Percentiles rank a stretch among this genome's conserved stretches.
phyloP scores from a whole-genome alignment of 2,329 filamentous ascomycete species.

The Cladosporium sp. region DNA sequence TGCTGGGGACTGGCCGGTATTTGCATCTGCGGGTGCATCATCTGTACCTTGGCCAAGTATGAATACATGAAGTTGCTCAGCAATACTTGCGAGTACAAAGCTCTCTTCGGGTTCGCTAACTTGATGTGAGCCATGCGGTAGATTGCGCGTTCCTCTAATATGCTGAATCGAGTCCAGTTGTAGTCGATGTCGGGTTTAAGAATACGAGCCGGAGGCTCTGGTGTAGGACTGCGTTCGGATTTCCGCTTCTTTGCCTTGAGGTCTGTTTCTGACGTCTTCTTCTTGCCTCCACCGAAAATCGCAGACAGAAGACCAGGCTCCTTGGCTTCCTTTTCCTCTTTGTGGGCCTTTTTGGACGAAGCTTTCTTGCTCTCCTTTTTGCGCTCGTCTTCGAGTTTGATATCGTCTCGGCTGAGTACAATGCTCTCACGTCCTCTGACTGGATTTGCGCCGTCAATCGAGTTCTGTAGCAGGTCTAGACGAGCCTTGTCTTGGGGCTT shows the following conservation, averaged over 20 bases:
- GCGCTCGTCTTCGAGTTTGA: slow-evolving; percentile 74
- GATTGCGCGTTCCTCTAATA: slow-evolving; percentile 92
- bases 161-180: slow-evolving; percentile 91
- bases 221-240: slow-evolving; percentile 68
- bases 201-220: slow-evolving; percentile 69
- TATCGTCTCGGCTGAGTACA: slow-evolving; percentile 71
- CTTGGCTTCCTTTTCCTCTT: slow-evolving; percentile 50
- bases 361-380: slow-evolving; percentile 78
- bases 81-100: slow-evolving; percentile 88
- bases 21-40: slow-evolving; percentile 95
- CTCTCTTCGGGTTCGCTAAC: slow-evolving; percentile 89
- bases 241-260: slow-evolving; percentile 68
- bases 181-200: slow-evolving; percentile 88
- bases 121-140: slow-evolving; percentile 99
- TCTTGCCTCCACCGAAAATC: slow-evolving; percentile 85
- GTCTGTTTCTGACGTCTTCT: slow-evolving; percentile 62
- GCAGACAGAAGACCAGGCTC: slow-evolving; percentile 76
- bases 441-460: slow-evolving; percentile 61
- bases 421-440: slow-evolving; percentile 71
- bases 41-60: slow-evolving; percentile 96
- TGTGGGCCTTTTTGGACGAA: slow-evolving; percentile 73
- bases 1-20: slow-evolving; percentile 64
- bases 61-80: slow-evolving; percentile 99
- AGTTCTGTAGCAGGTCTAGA: slow-evolving; percentile 80
- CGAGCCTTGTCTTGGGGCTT: slow-evolving; percentile 69